phyloP scores from a whole-genome alignment of 225 moss, liverwort and hornwort genomes.

The Physcomitrellopsis africana region DNA sequence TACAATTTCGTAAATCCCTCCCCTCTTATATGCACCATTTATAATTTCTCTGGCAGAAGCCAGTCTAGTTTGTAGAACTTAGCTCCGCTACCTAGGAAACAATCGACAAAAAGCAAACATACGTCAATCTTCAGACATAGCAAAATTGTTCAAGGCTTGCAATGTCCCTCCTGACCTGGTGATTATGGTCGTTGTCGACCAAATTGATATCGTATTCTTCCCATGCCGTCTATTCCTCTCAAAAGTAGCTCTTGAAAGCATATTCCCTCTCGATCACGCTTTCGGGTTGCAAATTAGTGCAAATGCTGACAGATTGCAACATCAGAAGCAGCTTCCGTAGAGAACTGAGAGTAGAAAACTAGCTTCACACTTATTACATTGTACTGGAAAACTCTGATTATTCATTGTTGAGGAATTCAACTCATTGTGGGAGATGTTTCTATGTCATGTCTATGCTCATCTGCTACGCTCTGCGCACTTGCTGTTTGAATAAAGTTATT shows the following conservation, averaged over 20 bases:
- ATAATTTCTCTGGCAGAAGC: constrained; percentile 78
- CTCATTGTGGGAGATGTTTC: constrained; percentile 90
- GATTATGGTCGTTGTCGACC: constrained; percentile 66
- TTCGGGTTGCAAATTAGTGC: constrained; percentile 86
- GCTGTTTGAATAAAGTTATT: constrained; percentile 81
- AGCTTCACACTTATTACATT: constrained; percentile 1
- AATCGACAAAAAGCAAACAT: neutral
- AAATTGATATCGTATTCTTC: constrained; percentile 80
- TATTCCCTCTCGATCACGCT: constrained; percentile 72
- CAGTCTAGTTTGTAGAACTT: constrained; percentile 64
- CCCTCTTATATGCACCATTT: constrained; percentile 55
- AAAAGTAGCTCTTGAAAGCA: constrained; percentile 83
- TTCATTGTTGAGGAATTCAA: neutral
- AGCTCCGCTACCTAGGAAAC: constrained; percentile 60
- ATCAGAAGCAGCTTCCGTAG: neutral
- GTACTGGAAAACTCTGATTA: neutral
- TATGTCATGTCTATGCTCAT: constrained; percentile 58
- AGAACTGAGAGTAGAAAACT: neutral
- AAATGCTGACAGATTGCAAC: constrained; percentile 88
- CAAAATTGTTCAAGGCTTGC: too few relatives aligned
- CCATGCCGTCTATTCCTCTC: constrained; percentile 68
- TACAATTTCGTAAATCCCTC: constrained; percentile 33
- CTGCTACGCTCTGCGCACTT: constrained; percentile 81
- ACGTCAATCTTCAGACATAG: too few relatives aligned
- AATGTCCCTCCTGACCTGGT: constrained; percentile 56